Conservation (phyloP, 2,329 filamentous ascomycete species). For the Diaporthe sp. region DNA sequence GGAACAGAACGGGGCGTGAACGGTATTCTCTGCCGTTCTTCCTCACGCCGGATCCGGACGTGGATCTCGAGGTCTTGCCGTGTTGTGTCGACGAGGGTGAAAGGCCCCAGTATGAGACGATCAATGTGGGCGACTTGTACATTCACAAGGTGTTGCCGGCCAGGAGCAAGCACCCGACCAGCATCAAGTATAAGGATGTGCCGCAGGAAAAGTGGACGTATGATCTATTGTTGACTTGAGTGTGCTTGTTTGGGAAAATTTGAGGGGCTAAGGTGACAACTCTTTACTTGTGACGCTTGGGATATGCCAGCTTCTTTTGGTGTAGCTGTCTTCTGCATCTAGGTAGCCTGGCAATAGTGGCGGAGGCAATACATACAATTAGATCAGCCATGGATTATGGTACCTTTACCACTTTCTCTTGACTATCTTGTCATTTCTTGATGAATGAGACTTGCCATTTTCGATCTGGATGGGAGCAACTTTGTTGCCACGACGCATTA, state of each 20-base stretch:
- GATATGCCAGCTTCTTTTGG: background rate
- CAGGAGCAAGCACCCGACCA: slow-evolving; percentile 48
- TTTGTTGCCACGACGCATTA: too few species aligned
- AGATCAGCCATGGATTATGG: background rate
- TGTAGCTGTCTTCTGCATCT: background rate
- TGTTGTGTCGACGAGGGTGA: slow-evolving; percentile 38
- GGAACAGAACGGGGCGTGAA: slow-evolving; percentile 49
- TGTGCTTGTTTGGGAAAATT: background rate
- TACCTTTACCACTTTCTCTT: too few species aligned
- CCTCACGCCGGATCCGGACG: slow-evolving; percentile 41
- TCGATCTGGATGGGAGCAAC: too few species aligned
- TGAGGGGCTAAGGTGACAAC: background rate
- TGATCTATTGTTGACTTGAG: slow-evolving; percentile 40
- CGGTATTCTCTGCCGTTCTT: slow-evolving; percentile 54
- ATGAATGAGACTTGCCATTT: too few species aligned
- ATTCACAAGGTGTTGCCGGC: slow-evolving; percentile 46
- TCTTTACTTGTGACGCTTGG: background rate
- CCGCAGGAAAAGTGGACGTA: slow-evolving; percentile 47
- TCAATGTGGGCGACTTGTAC: slow-evolving; percentile 47
- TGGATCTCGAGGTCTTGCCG: slow-evolving; percentile 40
- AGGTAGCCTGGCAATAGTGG: background rate
- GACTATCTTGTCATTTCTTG: too few species aligned
- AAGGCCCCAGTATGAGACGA: slow-evolving; percentile 39
- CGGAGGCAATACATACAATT: slow-evolving; percentile 19
- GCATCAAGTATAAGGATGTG: slow-evolving; percentile 47